These are phyloP conservation scores for Hura crepitans DNA, from an alignment of 441 rosid species.

Conservation along the genomic window DNA sequence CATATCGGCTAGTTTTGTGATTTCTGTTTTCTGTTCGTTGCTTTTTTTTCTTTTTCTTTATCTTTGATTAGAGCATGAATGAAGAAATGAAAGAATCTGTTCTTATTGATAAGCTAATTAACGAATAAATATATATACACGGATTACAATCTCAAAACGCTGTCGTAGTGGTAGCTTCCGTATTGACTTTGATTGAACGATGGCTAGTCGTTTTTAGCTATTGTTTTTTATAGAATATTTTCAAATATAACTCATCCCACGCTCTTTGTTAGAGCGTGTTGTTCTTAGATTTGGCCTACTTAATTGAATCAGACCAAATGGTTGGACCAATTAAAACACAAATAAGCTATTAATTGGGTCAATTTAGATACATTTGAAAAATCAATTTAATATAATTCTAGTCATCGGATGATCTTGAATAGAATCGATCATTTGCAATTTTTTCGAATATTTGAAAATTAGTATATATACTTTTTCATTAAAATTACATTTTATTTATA, in stretches of 20 bases:
- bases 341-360: no score
- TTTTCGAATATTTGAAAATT: no score
- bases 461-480: no score
- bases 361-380: no score
- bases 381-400: no score
- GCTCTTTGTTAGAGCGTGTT: not conserved
- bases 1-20: conserved; percentile 15
- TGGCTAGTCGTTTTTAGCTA: not conserved
- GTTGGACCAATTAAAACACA: no score
- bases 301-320: no score
- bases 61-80: not conserved
- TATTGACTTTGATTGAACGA: conserved; percentile 11
- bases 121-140: not conserved
- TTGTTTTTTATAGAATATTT: not conserved
- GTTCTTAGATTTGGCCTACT: not conserved
- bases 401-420: no score
- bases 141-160: not conserved
- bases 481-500: no score
- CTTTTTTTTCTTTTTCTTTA: not conserved
- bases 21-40: not conserved
- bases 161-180: not conserved
- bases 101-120: not conserved
- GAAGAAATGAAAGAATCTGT: not conserved
- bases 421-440: no score
- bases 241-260: not conserved